Evolutionary conservation across 441 rosid genomes (phyloP).

Genomic region (Manihot esculenta): DNA sequence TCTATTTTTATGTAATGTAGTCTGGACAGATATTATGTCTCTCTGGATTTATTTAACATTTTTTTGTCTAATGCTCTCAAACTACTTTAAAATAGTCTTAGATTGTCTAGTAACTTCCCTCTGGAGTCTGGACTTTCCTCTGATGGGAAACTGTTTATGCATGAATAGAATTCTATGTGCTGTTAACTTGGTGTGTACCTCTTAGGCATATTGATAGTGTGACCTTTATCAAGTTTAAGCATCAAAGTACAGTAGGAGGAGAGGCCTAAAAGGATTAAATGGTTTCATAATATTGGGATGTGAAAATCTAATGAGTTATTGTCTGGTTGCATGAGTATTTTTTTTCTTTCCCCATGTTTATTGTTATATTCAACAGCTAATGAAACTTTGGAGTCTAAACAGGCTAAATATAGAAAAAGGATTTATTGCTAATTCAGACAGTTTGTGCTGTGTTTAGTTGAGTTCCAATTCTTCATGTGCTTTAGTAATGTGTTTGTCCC

Average conservation of each 20-base stretch:
- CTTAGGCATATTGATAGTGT: background rate
- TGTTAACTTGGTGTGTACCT: no score
- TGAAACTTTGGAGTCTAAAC: background rate
- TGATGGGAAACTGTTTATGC: background rate
- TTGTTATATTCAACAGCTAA: background rate
- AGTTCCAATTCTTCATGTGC: background rate
- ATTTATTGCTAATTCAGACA: background rate
- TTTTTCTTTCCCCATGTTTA: background rate
- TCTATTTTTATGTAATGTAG: background rate
- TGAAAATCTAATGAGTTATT: background rate
- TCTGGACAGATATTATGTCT: background rate
- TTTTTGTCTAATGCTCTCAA: background rate
- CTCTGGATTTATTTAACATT: background rate
- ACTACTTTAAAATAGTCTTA: background rate
- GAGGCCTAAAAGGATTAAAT: background rate
- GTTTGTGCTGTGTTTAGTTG: background rate
- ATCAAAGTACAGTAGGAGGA: background rate
- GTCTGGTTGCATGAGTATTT: background rate
- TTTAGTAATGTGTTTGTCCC: slow-evolving; percentile 2
- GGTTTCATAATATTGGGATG: background rate
- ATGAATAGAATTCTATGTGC: background rate
- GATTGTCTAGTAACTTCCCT: background rate
- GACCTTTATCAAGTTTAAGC: background rate
- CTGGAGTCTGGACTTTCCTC: background rate
- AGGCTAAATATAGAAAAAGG: background rate